phyloP scores from a whole-genome alignment of 768 basidiomycete genomes.

The Podaxis sp. region DNA sequence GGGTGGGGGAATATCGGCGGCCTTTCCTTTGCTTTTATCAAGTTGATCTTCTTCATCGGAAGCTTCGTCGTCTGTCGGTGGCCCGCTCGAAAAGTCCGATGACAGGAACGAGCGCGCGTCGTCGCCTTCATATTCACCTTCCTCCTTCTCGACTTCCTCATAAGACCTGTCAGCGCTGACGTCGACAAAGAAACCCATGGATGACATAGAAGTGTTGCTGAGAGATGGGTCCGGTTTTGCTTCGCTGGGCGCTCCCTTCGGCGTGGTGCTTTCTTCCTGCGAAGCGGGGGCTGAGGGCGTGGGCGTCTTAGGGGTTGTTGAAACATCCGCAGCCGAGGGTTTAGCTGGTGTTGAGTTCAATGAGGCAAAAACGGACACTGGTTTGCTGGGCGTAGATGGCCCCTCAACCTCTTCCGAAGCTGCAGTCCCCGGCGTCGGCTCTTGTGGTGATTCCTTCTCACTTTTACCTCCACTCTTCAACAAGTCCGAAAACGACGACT shows the following conservation, averaged over 20 bases:
- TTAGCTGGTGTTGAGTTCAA: background rate
- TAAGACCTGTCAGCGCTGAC: conserved; percentile 18
- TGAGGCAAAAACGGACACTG: background rate
- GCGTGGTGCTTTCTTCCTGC: conserved; percentile 7
- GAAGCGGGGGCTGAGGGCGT: background rate
- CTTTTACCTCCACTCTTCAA: conserved; percentile 41
- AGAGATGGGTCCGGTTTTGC: conserved; percentile 13
- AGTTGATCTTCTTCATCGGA: conserved; percentile 17
- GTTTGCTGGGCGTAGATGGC: conserved; percentile 8
- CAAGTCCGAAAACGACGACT: conserved; percentile 59
- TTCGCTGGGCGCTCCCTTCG: conserved; percentile 1
- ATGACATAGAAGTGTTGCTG: conserved; percentile 20
- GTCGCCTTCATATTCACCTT: conserved; percentile 27
- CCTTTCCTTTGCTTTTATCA: background rate
- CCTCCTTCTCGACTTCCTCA: conserved; percentile 22
- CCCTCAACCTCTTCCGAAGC: background rate
- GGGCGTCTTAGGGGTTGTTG: conserved; percentile 6
- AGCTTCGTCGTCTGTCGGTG: conserved; percentile 33
- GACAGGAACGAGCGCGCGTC: conserved; percentile 33
- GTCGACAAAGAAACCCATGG: conserved; percentile 26
- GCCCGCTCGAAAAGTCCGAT: conserved; percentile 30
- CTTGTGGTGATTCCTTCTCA: conserved; percentile 25
- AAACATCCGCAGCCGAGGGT: background rate
- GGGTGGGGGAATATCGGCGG: background rate
- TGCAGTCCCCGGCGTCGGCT: conserved; percentile 11